A percentile compares a stretch with the other conserved stretches of the same genome.
Conservation (phyloP, 2,329 filamentous ascomycete genomes). For the Microsporum audouinii region DNA sequence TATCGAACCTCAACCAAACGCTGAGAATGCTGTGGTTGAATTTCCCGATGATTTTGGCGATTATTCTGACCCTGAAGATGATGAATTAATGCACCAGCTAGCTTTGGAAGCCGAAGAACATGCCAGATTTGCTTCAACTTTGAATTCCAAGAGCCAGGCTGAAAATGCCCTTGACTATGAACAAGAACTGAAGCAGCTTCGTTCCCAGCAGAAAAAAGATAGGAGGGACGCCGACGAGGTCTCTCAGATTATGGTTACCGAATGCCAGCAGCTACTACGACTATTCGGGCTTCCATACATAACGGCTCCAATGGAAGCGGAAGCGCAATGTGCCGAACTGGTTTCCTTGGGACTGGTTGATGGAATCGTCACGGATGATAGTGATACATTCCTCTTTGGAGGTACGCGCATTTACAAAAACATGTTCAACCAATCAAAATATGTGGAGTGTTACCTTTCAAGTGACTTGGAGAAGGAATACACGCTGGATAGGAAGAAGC, state of each 20-base stretch:
- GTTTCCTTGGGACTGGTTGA: slow-evolving; percentile 80
- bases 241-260: slow-evolving; percentile 86
- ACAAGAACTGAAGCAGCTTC: slow-evolving; percentile 70
- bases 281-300: slow-evolving; percentile 94
- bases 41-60: slow-evolving; percentile 27
- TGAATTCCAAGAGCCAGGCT: slow-evolving; percentile 62
- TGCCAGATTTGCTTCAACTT: slow-evolving; percentile 74
- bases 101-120: slow-evolving; percentile 89
- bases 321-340: slow-evolving; percentile 91
- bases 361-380: slow-evolving; percentile 95
- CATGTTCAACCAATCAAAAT: slow-evolving; percentile 98
- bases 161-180: slow-evolving; percentile 75
- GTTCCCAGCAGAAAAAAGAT: slow-evolving; percentile 93
- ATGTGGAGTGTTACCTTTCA: slow-evolving; percentile 86
- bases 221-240: slow-evolving; percentile 93
- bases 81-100: slow-evolving; percentile 74
- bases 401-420: slow-evolving; percentile 97
- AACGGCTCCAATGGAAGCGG: slow-evolving; percentile 96
- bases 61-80: slow-evolving; percentile 81
- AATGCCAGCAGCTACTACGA: slow-evolving; percentile 81
- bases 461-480: slow-evolving; percentile 80
- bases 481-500: slow-evolving; percentile 69
- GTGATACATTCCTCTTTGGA: slow-evolving; percentile 91
- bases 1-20: background rate
- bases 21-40: background rate